Evolutionary conservation across 768 basidiomycete species (phyloP).

Genomic region (Trametes elegans): DNA sequence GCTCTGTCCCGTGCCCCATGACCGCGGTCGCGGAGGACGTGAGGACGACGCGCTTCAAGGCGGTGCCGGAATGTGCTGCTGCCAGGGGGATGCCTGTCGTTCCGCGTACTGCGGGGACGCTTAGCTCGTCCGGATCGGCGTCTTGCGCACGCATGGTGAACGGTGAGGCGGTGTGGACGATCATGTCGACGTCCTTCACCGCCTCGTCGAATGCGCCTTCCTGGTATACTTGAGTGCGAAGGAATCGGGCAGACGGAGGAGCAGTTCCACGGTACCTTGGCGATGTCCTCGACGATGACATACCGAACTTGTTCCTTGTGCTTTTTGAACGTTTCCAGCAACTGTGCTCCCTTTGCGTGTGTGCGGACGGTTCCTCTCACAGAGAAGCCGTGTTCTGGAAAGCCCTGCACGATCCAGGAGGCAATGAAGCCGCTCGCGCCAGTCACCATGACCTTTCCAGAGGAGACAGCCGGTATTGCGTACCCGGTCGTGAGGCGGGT

Average conservation of each 20-base stretch:
- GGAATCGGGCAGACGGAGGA: too few relatives aligned
- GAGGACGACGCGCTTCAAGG: conserved; percentile 64
- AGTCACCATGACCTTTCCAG: conserved; percentile 26
- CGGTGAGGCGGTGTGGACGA: conserved; percentile 39
- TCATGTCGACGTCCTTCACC: conserved; percentile 43
- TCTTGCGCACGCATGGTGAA: conserved; percentile 22
- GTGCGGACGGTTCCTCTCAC: conserved; percentile 44
- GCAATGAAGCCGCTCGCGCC: conserved; percentile 28
- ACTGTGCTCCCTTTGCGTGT: conserved; percentile 38
- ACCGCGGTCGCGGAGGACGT: conserved; percentile 62
- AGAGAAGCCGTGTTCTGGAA: conserved; percentile 38
- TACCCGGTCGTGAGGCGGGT: neutral
- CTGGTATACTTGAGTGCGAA: too few relatives aligned
- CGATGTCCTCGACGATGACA: conserved; percentile 47
- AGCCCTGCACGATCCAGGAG: conserved; percentile 29
- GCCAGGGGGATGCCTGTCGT: conserved; percentile 61
- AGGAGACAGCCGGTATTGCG: conserved; percentile 23
- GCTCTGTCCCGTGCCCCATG: neutral
- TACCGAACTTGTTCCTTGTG: conserved; percentile 37
- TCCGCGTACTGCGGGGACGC: conserved; percentile 69
- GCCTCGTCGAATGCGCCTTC: conserved; percentile 43
- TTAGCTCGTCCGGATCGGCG: conserved; percentile 44
- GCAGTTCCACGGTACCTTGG: too few relatives aligned
- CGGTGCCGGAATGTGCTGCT: conserved; percentile 43
- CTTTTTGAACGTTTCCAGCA: conserved; percentile 35